These are phyloP conservation scores for Cystobasidium sp. DNA, from an alignment of 1,284 basidiomycete species.

Conservation along the genomic window DNA sequence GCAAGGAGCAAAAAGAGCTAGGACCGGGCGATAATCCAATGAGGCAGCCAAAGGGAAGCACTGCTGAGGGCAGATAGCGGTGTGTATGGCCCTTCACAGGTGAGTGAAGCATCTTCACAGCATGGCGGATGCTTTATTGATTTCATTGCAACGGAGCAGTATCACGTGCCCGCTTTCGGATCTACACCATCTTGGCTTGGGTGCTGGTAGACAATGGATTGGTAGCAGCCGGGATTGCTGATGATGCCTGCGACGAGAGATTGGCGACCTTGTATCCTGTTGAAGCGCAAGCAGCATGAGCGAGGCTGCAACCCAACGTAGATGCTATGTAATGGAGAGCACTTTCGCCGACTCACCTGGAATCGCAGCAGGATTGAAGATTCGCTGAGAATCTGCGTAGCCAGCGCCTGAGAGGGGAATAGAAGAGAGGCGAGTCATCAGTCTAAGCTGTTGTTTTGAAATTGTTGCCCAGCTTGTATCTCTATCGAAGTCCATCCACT, in stretches of 20 bases:
- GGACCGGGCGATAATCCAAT: constrained; percentile 32
- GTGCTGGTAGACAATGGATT: background rate
- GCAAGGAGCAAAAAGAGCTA: constrained; percentile 42
- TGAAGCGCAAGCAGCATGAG: background rate
- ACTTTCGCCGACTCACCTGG: constrained; percentile 41
- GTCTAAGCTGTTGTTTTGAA: background rate
- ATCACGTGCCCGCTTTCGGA: background rate
- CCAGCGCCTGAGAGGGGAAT: constrained; percentile 49
- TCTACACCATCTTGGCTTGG: constrained; percentile 23
- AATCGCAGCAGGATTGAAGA: constrained; percentile 53
- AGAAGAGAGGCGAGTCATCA: background rate
- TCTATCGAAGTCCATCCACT: background rate
- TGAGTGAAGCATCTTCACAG: too few species aligned
- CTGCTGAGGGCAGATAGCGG: background rate
- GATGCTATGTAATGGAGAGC: background rate
- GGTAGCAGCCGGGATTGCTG: background rate
- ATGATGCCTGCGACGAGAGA: constrained; percentile 13
- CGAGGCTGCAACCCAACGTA: background rate
- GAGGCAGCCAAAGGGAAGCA: constrained; percentile 9
- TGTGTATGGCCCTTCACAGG: background rate
- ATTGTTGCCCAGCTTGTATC: too few species aligned
- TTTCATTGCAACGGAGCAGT: background rate
- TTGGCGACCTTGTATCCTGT: constrained; percentile 41
- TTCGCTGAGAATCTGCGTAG: constrained; percentile 52
- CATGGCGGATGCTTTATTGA: too few species aligned